A percentile compares a stretch with the other conserved stretches of the same genome.
Evolutionary conservation across 352 stramenopile genomes (phyloP).

Genomic region (Globisporangium radiosum): DNA sequence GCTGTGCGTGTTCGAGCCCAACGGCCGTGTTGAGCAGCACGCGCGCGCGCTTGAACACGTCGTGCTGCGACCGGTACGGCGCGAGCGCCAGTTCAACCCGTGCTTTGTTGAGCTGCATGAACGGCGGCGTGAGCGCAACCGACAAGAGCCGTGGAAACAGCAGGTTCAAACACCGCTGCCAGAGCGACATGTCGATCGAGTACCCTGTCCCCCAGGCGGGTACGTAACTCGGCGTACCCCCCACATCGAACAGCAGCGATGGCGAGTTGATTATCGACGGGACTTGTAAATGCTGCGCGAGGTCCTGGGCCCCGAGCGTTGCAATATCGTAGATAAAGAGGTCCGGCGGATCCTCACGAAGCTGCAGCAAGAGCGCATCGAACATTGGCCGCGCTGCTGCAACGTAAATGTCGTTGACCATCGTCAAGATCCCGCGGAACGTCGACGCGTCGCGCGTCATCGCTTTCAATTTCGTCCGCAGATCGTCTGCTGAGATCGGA

Average conservation of each 20-base stretch:
- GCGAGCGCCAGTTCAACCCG: conserved; percentile 66
- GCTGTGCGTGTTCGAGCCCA: conserved; percentile 74
- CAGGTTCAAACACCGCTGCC: conserved; percentile 87
- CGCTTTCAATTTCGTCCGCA: conserved; percentile 59
- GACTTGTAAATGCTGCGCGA: conserved; percentile 70
- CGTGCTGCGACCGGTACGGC: conserved; percentile 79
- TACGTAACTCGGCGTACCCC: conserved; percentile 63
- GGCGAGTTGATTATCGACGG: conserved; percentile 82
- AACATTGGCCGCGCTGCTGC: conserved; percentile 73
- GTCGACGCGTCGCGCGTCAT: conserved; percentile 82
- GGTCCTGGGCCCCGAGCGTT: conserved; percentile 69
- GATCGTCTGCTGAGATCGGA: conserved; percentile 65
- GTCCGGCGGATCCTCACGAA: conserved; percentile 36
- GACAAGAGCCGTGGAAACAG: conserved; percentile 82
- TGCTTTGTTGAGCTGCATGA: conserved; percentile 87
- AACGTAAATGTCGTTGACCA: conserved; percentile 87
- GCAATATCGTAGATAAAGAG: conserved; percentile 80
- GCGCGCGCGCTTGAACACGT: conserved; percentile 79
- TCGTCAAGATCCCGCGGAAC: conserved; percentile 81
- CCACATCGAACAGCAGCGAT: conserved; percentile 80
- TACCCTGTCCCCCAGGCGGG: conserved; percentile 84
- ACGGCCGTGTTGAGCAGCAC: conserved; percentile 88
- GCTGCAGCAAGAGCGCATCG: conserved; percentile 50
- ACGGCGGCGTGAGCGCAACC: conserved; percentile 81
- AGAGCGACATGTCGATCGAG: conserved; percentile 76